Base-by-base conservation (phyloP, 2,329 filamentous ascomycete species). In the Diaporthe sp. region DNA sequence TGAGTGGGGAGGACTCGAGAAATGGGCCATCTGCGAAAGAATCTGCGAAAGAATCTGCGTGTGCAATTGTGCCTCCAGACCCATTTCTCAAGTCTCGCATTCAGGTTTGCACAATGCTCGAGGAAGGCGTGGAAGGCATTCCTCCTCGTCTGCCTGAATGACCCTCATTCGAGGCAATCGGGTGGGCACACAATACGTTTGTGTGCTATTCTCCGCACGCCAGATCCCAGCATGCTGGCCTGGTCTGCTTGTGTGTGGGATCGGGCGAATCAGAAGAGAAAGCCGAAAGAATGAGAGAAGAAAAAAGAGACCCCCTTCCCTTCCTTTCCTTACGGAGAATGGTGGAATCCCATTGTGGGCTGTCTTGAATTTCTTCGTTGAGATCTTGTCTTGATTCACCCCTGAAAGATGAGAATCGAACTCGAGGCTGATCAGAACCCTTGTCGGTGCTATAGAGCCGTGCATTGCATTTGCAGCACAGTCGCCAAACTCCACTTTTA, bases 241-340 rank as follows among this genome's bases (percentile, higher is more conserved):
- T 44, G 44, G 44, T 53, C 56, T 53, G 56, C 17, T 30, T 50
- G 58, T 44, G 56, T 53, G 70, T 42, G 58, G 63, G 56, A 71
- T 71, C 17, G 44, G 50, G 35, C 70, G 39, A 69, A 73, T 70
- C 63, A 70, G 53, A 61, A 55, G 47, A 68, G 50, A 58, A 69
- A 39, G 65, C 65, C 65, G 59, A 59, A 55, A 55, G 56, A 68
- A 63, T 66, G 70, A 75, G 72, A 75, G 72, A 68, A 51, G 47
- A 63, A 73, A 44, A 42, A 71, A 63, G 79, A 82, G 76, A 79
- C 75, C 77, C 75, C 71, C 73, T 71, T 77, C 51, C 74, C 74
- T 59, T 53, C 53, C 66, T 55, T 69, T 71, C 39, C 53, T 32
- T 59, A 51, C 53, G 73, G 63, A 76, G 78, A 78, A 51, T 66